Conservation (phyloP, 164 flowering plant genomes). For the Kingdonia uniflora region DNA sequence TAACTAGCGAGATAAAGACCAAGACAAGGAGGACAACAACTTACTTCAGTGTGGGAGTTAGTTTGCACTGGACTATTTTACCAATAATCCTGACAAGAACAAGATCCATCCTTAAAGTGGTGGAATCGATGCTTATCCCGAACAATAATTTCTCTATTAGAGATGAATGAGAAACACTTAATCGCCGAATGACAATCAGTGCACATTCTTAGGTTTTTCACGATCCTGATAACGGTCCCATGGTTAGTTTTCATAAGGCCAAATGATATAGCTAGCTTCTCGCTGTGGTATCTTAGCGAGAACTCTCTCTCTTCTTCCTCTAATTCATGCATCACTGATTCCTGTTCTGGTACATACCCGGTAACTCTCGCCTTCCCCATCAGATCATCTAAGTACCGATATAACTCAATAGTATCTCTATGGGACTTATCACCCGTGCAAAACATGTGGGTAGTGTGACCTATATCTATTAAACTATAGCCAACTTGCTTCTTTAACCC, state of each 20-base stretch:
- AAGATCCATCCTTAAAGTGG: slow-evolving; percentile 55
- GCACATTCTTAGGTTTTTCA: slow-evolving; percentile 75
- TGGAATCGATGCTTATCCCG: slow-evolving; percentile 73
- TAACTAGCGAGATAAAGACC: no score
- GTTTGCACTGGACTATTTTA: slow-evolving; percentile 2
- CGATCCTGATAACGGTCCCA: slow-evolving; percentile 34
- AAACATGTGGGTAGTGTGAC: slow-evolving; percentile 38
- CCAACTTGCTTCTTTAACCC: slow-evolving; percentile 64
- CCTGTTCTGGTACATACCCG: slow-evolving; percentile 49
- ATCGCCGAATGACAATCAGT: slow-evolving; percentile 65
- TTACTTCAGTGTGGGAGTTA: no score
- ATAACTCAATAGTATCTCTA: slow-evolving; percentile 33
- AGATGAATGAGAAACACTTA: slow-evolving; percentile 42
- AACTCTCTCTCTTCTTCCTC: slow-evolving; percentile 69
- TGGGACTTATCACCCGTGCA: slow-evolving; percentile 61
- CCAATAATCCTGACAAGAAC: slow-evolving; percentile 75
- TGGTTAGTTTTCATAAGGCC: slow-evolving; percentile 40
- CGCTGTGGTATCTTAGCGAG: slow-evolving; percentile 61
- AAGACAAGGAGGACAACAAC: no score
- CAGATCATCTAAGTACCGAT: slow-evolving; percentile 49
- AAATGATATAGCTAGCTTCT: slow-evolving; percentile 71
- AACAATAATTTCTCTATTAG: slow-evolving; percentile 48
- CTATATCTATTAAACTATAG: slow-evolving; percentile 51
- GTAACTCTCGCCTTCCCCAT: slow-evolving; percentile 36
- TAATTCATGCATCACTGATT: slow-evolving; percentile 54